phyloP scores from a whole-genome alignment of 768 basidiomycete genomes.

The Leccinum rimulosum region DNA sequence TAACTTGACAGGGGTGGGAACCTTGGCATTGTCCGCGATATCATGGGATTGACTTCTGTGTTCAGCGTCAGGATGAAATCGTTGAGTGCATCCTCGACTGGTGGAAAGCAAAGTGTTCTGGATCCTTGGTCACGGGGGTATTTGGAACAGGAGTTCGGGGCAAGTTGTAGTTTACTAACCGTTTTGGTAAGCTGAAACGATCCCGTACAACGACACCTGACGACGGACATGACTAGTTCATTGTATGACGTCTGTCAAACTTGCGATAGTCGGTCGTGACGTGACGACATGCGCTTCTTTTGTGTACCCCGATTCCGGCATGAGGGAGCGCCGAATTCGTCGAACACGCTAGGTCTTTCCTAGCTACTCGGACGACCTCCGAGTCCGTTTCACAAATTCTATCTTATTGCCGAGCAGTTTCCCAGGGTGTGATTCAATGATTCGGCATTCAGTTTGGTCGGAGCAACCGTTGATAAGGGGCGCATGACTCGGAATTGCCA shows the following conservation, averaged over 20 bases:
- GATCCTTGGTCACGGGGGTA: conserved; percentile 56
- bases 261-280: background rate
- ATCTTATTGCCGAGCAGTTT: background rate
- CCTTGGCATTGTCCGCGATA: background rate
- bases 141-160: conserved; percentile 57
- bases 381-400: background rate
- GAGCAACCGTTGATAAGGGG: background rate
- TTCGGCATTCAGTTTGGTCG: background rate
- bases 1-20: conserved; percentile 60
- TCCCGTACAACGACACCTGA: background rate
- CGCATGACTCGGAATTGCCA: background rate
- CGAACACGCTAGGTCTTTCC: background rate
- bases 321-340: conserved; percentile 1
- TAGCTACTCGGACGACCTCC: conserved; percentile 6
- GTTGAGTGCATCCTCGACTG: conserved; percentile 68
- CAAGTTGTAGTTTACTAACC: conserved; percentile 37
- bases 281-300: background rate
- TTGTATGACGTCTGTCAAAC: background rate
- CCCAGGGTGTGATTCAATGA: background rate
- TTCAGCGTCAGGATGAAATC: conserved; percentile 60
- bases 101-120: conserved; percentile 50
- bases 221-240: background rate
- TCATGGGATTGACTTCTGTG: conserved; percentile 3
- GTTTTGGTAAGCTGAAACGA: background rate
- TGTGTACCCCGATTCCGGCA: background rate